A percentile compares a stretch with the other conserved stretches of the same genome.
Conservation (phyloP, 768 basidiomycete species). For the Psilocybe subaeruginosa region DNA sequence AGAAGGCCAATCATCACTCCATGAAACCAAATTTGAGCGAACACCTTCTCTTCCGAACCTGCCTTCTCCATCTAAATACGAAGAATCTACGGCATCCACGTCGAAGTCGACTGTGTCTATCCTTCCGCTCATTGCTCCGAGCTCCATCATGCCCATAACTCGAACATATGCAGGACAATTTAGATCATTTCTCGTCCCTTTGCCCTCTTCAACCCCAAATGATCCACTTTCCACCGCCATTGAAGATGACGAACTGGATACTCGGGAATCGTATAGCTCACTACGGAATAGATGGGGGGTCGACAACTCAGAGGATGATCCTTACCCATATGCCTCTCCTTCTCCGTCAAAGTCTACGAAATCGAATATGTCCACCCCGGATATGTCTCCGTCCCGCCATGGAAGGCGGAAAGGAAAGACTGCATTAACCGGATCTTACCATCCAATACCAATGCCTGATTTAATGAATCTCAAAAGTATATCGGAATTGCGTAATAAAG, state of each 20-base stretch:
- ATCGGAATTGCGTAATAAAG: slow-evolving; percentile 78
- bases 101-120: slow-evolving; percentile 24
- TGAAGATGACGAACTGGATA: slow-evolving; percentile 49
- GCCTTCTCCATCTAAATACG: slow-evolving; percentile 28
- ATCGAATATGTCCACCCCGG: slow-evolving; percentile 34
- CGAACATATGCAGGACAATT: slow-evolving; percentile 78
- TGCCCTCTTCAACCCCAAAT: slow-evolving; percentile 41
- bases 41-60: slow-evolving; percentile 42
- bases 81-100: slow-evolving; percentile 18
- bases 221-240: slow-evolving; percentile 17
- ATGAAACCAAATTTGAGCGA: slow-evolving; percentile 24
- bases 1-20: slow-evolving; percentile 27
- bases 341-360: slow-evolving; percentile 29
- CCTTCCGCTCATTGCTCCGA: slow-evolving; percentile 28
- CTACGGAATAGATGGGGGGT: slow-evolving; percentile 82
- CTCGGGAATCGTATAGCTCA: slow-evolving; percentile 76
- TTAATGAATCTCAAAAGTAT: slow-evolving; percentile 81
- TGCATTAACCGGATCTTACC: slow-evolving; percentile 18
- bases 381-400: slow-evolving; percentile 36
- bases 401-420: slow-evolving; percentile 39
- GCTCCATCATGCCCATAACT: slow-evolving; percentile 39
- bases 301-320: slow-evolving; percentile 78
- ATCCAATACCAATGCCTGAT: slow-evolving; percentile 53
- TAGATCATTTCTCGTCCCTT: slow-evolving; percentile 76
- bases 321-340: slow-evolving; percentile 37